Conservation (phyloP, 208 protist genomes). For the Crithidia thermophila region DNA sequence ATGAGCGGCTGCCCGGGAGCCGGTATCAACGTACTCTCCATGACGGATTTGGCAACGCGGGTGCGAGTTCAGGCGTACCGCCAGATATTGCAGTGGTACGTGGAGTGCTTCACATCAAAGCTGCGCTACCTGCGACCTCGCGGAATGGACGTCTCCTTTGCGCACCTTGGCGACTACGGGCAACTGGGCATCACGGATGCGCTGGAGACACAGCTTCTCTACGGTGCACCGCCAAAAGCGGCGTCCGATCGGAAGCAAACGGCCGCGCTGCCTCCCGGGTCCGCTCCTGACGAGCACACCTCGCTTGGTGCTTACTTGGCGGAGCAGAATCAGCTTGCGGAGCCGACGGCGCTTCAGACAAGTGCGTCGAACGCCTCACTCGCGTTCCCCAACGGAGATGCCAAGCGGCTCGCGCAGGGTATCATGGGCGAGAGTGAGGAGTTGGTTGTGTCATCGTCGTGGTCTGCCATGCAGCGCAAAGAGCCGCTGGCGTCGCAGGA, state of each 20-base stretch:
- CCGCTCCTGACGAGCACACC: slow-evolving; percentile 8
- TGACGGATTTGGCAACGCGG: slow-evolving; percentile 41
- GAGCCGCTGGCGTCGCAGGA: slow-evolving; percentile 45
- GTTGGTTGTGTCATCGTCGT: slow-evolving; percentile 47
- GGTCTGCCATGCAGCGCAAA: slow-evolving; percentile 55
- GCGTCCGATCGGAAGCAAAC: slow-evolving; percentile 6
- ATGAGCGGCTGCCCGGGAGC: slow-evolving; percentile 76
- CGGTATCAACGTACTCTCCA: slow-evolving; percentile 80
- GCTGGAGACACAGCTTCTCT: slow-evolving; percentile 84
- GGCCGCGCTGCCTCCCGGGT: slow-evolving; percentile 8
- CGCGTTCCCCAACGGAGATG: slow-evolving; percentile 19
- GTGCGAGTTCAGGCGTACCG: slow-evolving; percentile 74
- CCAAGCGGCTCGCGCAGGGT: slow-evolving; percentile 42
- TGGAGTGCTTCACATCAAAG: slow-evolving; percentile 70
- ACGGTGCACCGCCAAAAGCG: slow-evolving; percentile 40
- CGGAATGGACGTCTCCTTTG: slow-evolving; percentile 77
- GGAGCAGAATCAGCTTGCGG: slow-evolving; percentile 36
- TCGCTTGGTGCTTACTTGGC: slow-evolving; percentile 42
- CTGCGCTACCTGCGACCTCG: slow-evolving; percentile 76
- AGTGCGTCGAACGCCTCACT: slow-evolving; percentile 11
- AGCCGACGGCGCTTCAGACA: slow-evolving; percentile 15
- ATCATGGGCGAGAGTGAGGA: slow-evolving; percentile 29
- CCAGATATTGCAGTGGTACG: slow-evolving; percentile 84
- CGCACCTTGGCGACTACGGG: slow-evolving; percentile 89
- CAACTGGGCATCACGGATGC: slow-evolving; percentile 61